Conservation (phyloP, 2,329 filamentous ascomycete species). For the Neopestalotiopsis clavispora region DNA sequence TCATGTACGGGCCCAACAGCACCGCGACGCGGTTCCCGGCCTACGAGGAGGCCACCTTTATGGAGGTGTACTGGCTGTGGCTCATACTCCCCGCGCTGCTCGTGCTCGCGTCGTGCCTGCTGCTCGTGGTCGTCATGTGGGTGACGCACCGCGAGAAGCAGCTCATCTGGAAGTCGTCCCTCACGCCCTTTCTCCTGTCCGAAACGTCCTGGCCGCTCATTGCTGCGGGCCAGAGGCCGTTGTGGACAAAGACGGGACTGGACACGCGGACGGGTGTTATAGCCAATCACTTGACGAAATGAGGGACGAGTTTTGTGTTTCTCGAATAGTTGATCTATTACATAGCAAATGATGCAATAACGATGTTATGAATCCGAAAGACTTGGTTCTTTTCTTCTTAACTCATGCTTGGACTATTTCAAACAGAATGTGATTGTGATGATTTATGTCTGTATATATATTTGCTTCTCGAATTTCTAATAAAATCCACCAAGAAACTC, state of each 20-base stretch:
- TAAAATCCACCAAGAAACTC: no score
- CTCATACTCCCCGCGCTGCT: not conserved
- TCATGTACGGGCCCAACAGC: conserved; percentile 11
- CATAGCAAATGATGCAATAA: not conserved
- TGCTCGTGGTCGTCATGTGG: not conserved
- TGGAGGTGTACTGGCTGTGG: conserved; percentile 12
- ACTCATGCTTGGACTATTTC: no score
- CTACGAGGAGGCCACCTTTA: not conserved
- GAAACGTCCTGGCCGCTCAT: conserved; percentile 8
- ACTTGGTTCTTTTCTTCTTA: no score
- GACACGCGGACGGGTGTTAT: conserved; percentile 10
- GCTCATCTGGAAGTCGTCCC: conserved; percentile 15
- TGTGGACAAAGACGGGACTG: not conserved
- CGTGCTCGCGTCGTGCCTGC: not conserved
- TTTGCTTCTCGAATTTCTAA: no score
- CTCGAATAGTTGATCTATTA: not conserved
- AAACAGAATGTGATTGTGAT: no score
- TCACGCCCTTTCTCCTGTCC: conserved; percentile 6
- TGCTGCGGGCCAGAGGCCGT: not conserved
- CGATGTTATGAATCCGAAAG: not conserved
- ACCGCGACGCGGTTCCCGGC: not conserved
- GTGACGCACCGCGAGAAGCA: conserved; percentile 8
- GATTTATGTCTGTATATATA: no score
- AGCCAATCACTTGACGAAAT: conserved; percentile 8
- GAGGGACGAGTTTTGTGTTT: not conserved